Evolutionary conservation across 495 filamentous ascomycete genomes (phyloP).

Genomic region (Aspergillus campestris): DNA sequence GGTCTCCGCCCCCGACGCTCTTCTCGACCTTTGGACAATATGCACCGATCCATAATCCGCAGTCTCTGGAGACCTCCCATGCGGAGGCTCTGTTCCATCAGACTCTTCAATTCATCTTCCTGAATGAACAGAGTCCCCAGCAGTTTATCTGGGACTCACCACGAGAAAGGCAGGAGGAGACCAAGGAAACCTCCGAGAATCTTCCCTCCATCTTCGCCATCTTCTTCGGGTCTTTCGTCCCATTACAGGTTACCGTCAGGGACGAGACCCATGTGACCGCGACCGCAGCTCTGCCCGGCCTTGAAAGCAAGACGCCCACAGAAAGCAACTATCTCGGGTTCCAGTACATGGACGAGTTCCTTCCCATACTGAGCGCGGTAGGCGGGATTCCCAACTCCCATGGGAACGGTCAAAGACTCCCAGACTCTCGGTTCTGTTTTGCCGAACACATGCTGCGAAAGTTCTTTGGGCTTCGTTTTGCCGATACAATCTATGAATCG

Average conservation of each 20-base stretch:
- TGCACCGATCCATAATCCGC: background rate
- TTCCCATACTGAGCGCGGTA: background rate
- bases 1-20: too few relatives aligned
- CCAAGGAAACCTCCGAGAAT: background rate
- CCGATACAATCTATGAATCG: background rate
- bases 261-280: background rate
- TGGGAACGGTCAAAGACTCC: background rate
- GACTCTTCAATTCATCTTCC: constrained; percentile 1
- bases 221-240: constrained; percentile 1
- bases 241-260: background rate
- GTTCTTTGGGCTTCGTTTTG: constrained; percentile 1
- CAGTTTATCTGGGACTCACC: background rate
- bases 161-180: background rate
- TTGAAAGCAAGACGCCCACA: background rate
- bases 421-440: background rate
- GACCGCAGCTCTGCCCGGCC: background rate
- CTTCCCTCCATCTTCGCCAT: background rate
- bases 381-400: constrained; percentile 2
- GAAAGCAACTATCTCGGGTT: background rate
- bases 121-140: background rate
- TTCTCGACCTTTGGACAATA: too few relatives aligned
- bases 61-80: background rate
- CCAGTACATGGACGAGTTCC: constrained; percentile 1
- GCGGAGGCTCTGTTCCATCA: background rate
- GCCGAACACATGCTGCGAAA: constrained; percentile 4